Evolutionary conservation across 2,329 filamentous ascomycete species (phyloP).

Genomic region (Cytospora mali): DNA sequence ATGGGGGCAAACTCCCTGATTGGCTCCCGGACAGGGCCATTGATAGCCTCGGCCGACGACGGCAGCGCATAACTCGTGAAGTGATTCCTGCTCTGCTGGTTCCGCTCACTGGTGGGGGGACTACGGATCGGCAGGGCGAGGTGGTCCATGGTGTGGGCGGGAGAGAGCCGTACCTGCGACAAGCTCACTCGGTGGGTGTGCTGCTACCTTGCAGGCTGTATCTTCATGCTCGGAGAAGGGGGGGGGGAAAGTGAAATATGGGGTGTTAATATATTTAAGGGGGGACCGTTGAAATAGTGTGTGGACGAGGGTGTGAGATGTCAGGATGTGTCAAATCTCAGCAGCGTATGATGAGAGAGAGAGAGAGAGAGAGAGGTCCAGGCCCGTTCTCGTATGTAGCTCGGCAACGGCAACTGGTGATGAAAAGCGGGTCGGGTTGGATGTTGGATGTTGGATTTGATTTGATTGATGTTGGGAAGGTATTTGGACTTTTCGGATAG

Average conservation of each 20-base stretch:
- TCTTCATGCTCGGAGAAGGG: constrained; percentile 17
- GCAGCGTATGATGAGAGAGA: too few relatives aligned
- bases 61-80: constrained; percentile 58
- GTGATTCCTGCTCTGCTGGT: constrained; percentile 59
- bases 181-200: constrained; percentile 5
- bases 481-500: too few relatives aligned
- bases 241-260: neutral
- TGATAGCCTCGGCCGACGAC: constrained; percentile 64
- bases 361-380: neutral
- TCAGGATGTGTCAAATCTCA: neutral
- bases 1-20: constrained; percentile 53
- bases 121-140: constrained; percentile 55
- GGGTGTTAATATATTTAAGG: neutral
- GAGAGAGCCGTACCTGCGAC: constrained; percentile 26
- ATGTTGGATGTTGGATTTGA: neutral
- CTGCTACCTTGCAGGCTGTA: constrained; percentile 14
- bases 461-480: too few relatives aligned
- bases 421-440: neutral
- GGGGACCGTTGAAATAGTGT: too few relatives aligned
- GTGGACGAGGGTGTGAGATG: too few relatives aligned
- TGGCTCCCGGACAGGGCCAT: constrained; percentile 61
- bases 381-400: neutral
- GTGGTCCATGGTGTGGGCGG: constrained; percentile 47
- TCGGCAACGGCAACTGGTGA: neutral
- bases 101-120: constrained; percentile 47